Evolutionary conservation across 768 basidiomycete species (phyloP), one percentile per base, ranked within the genome.

Genomic region (Lactarius hengduanensis): DNA sequence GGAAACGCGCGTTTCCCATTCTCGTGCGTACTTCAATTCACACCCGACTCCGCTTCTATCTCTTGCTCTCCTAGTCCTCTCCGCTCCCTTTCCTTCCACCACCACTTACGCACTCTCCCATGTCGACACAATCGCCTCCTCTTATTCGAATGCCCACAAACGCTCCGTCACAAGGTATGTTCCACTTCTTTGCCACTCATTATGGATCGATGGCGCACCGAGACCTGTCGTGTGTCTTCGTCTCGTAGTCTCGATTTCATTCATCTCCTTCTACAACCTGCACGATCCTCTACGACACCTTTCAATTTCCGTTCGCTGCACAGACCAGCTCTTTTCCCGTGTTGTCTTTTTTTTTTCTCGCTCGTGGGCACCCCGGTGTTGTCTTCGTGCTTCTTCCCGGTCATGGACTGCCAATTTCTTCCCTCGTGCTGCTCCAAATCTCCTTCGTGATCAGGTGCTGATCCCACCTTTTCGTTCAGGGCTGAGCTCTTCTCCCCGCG

Each of bases 51-150:
- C 61, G 64, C 67, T 58, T 63, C 61, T 57, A 65, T 69, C 67
- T 63, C 69, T 64, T 64, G 43, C 61, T 65, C 61, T 59, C 64
- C 30, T 38, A 61, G 32, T 63, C 68, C 61, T 59, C 60, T 11
- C 64, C 28, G 61, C 20, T 59, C 53, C 55, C 58, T 60, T 56
- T 50, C 57, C 20, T 56, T 28, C 50, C 15, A 30, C 53, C 26
- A 56, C 45, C 55, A 53, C 38, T 50, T 59, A 59, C 68, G 36
- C 56, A 36, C 36, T 58, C 40, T 58, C 53, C 64, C 20, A 70
- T 70, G 70, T 70, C 70, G 41, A 66, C 67, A 6, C 70, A 70
- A 69, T 70, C 70, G 64, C 70, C 70, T 20, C 70, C 70, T 15
- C 64, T 69, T 41, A 61, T 34, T 57, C 65, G 70, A 55, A 70